These are phyloP conservation scores for Gaultheria prostrata DNA, from an alignment of 148 eudicot genomes.

Conservation along the genomic window DNA sequence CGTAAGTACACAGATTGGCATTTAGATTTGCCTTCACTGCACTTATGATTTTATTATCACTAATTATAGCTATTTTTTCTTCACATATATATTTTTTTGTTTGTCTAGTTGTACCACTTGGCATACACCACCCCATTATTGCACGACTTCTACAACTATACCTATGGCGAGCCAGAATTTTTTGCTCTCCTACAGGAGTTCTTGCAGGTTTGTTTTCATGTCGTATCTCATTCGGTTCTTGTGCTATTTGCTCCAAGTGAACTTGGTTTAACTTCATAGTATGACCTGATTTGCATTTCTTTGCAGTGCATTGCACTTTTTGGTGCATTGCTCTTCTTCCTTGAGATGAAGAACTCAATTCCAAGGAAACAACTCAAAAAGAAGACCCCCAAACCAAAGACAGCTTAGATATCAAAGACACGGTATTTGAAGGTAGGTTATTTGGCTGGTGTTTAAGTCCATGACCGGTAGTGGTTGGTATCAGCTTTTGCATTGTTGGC, in stretches of 20 bases:
- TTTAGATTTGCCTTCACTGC: not conserved
- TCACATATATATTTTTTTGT: not conserved
- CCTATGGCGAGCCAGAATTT: constrained; percentile 39
- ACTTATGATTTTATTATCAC: not conserved
- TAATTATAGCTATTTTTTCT: not conserved
- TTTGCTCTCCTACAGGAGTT: constrained; percentile 39
- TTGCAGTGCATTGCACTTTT: constrained; percentile 52
- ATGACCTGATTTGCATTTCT: constrained; percentile 10
- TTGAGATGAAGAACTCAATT: constrained; percentile 63
- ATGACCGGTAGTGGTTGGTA: not conserved
- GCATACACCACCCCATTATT: constrained; percentile 43
- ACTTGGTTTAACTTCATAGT: not conserved
- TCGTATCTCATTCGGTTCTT: not conserved
- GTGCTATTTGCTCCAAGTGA: not conserved
- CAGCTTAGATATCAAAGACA: constrained; percentile 27
- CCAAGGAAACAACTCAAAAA: constrained; percentile 52
- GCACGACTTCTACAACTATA: constrained; percentile 57
- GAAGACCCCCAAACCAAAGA: constrained; percentile 53
- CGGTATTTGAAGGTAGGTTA: not conserved
- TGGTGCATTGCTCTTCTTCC: constrained; percentile 65
- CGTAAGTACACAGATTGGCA: not conserved
- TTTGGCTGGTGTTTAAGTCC: not conserved
- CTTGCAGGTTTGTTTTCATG: constrained; percentile 41
- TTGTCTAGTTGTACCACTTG: constrained; percentile 48
- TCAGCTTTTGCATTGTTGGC: not conserved